Base-by-base conservation (phyloP, 495 filamentous ascomycete genomes). In the Polyplosphaeria fusca region DNA sequence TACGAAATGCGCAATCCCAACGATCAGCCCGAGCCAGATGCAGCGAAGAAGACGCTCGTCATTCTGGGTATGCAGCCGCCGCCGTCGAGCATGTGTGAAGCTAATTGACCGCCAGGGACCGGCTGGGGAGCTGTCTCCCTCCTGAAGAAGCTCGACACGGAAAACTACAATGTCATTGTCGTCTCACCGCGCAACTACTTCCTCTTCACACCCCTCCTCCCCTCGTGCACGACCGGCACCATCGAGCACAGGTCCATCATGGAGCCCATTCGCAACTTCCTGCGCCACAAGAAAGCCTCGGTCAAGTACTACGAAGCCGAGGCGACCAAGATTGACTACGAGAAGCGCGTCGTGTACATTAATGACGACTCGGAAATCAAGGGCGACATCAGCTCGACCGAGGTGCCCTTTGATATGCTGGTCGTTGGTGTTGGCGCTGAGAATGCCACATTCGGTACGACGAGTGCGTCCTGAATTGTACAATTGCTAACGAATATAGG, bases 181-280 rank as follows among this genome's bases (percentile, higher is more conserved):
- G 86, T 90, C 71, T 96, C 92, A 38, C 93, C 93, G 51, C 89
- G 93, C 64, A 97, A 97, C 75, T 99, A 93, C 82, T 99, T 99
- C 85, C 86, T 99, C 54, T 99, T 97, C 81, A 99, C 94, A 16
- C 93, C 93, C 38, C 82, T 99, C 41, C 81, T 99, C 38, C 93
- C 93, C 47, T 95, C 90, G 69, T 97, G 94, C 74, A 96, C 93
- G 22, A 96, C 89, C 47, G 93, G 94, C 70, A 86, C 88, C 63
- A 92, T 99, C 68, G 94, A 99, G 77, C 94, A 96, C 77, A 89
- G 94, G 68, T 95, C 90, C 59, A 97, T 99, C 72, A 97, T 99
- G 91, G 93, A 99, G 78, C 93, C 93, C 24, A 82, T 99, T 58
- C 86, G 93, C 58, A 93, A 92, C 71, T 93, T 99, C 70, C 77